Base-by-base conservation (phyloP, 148 eudicot species). In the Pouteria glomerata region DNA sequence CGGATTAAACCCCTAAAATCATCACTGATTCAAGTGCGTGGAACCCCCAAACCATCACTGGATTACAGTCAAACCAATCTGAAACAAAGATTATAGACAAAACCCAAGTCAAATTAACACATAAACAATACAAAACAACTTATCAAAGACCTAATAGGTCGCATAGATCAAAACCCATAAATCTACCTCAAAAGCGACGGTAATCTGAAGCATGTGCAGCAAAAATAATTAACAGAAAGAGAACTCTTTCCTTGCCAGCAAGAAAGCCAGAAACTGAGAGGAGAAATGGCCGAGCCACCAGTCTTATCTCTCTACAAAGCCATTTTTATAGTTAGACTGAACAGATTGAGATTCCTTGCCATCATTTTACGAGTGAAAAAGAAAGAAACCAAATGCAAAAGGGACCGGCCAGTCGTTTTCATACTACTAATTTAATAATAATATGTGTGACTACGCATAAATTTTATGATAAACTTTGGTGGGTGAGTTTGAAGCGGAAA, bases 251-350 rank as follows among this genome's bases (percentile, higher is more conserved):
- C 50, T 70, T 63, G 57, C 73, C 73, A 56, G 19, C 52, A 19
- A 26, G 27, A 57, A 70, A 57, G 39, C 37, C 62, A 63, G 41
- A 23, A 23, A 50, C 3, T 14, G 26, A 12, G 1, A 50, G 21
- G 8, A 69, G 63, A 4, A 26, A 45, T 37, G 73, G 63, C 63
- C 41, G 37, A 70, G 18, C 73, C 31, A 26, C 52, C 63, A 57
- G 63, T 57, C 63, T 44, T 70, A 70, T 27, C 50, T 27, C 50
- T 26, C 4, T 23, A 2, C 48, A 70, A 41, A 56, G 63, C 19
- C 2, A 18, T 19, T 57, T 27, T 56, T 56, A 41, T 53, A 41
- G 34, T 31, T 13, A 41, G 68, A 63, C 31, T 24, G 12, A 63
- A 63, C 31, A 14, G 51, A 41, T 63, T 39, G 48, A 21, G 66